phyloP scores from a whole-genome alignment of 495 filamentous ascomycete genomes.

The Thermothielavioides terrestris region DNA sequence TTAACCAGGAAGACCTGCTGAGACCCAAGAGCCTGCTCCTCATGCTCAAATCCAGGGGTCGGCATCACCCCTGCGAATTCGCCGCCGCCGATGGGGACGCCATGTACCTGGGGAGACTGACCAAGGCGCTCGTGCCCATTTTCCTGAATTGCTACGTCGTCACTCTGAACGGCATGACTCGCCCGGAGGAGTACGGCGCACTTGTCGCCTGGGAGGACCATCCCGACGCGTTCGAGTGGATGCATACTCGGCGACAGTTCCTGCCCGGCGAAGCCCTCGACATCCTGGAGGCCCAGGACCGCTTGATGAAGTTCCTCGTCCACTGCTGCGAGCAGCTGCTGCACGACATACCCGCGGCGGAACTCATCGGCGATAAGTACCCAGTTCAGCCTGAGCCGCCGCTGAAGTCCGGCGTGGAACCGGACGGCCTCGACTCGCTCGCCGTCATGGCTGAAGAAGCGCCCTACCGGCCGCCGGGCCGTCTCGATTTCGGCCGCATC shows the following conservation, averaged over 20 bases:
- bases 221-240: slow-evolving; percentile 2
- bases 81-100: slow-evolving; percentile 27
- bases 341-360: slow-evolving; percentile 18
- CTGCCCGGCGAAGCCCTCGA: slow-evolving; percentile 37
- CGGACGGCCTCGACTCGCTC: slow-evolving; percentile 9
- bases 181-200: slow-evolving; percentile 36
- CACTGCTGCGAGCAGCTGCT: slow-evolving; percentile 32
- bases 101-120: slow-evolving; percentile 20
- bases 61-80: slow-evolving; percentile 38
- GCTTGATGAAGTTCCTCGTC: slow-evolving; percentile 37
- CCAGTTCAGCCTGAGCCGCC: slow-evolving; percentile 24
- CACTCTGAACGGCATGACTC: slow-evolving; percentile 29
- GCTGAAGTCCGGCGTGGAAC: slow-evolving; percentile 19
- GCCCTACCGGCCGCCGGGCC: slow-evolving; percentile 36
- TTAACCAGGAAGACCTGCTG: slow-evolving; percentile 50
- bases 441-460: slow-evolving; percentile 34
- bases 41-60: slow-evolving; percentile 41
- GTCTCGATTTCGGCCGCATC: slow-evolving; percentile 35
- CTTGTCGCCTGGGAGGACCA: slow-evolving; percentile 34
- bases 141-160: slow-evolving; percentile 37
- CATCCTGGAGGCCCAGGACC: slow-evolving; percentile 39
- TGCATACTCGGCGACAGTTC: slow-evolving; percentile 8
- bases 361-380: neutral
- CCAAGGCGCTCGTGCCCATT: slow-evolving; percentile 23
- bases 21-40: slow-evolving; percentile 36